Percentiles rank a stretch among this genome's conserved stretches.
Conservation (phyloP, 2,329 filamentous ascomycete genomes). For the Xylariaceae sp. region DNA sequence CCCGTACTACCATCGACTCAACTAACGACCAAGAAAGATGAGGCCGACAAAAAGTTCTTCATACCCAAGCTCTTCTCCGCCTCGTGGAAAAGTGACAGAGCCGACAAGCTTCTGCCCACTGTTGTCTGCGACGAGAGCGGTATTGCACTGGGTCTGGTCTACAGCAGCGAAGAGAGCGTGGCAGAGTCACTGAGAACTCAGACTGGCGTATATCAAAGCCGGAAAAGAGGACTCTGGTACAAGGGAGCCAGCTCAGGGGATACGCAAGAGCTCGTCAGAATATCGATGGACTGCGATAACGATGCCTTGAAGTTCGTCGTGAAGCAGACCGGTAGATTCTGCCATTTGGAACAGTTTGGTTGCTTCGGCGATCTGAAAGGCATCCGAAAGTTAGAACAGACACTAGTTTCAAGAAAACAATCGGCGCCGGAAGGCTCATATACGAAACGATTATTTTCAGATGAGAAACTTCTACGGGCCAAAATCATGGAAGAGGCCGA, state of each 20-base stretch:
- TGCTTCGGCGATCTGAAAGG: conserved; percentile 87
- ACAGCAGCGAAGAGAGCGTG: conserved; percentile 89
- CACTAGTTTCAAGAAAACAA: conserved; percentile 72
- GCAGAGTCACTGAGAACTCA: conserved; percentile 76
- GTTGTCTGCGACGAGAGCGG: conserved; percentile 87
- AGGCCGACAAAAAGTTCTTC: conserved; percentile 54
- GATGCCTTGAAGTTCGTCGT: conserved; percentile 91
- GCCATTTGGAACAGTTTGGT: conserved; percentile 84
- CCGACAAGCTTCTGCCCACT: conserved; percentile 82
- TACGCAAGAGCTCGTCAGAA: conserved; percentile 79
- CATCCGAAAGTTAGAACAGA: conserved; percentile 81
- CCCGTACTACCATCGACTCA: conserved; percentile 69
- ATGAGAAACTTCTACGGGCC: conserved; percentile 80
- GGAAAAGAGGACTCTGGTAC: conserved; percentile 93
- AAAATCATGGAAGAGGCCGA: conserved; percentile 99
- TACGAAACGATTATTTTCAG: conserved; percentile 87
- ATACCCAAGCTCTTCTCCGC: conserved; percentile 68
- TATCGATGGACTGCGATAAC: conserved; percentile 88
- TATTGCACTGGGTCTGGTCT: conserved; percentile 81
- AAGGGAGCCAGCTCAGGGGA: conserved; percentile 95
- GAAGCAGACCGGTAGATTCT: conserved; percentile 87
- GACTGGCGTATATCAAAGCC: conserved; percentile 87
- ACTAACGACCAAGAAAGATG: conserved; percentile 65
- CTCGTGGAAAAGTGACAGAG: conserved; percentile 74
- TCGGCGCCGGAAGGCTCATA: conserved; percentile 88